Conservation (phyloP, 106 monocot genomes). For the Dendrobium nobile region DNA sequence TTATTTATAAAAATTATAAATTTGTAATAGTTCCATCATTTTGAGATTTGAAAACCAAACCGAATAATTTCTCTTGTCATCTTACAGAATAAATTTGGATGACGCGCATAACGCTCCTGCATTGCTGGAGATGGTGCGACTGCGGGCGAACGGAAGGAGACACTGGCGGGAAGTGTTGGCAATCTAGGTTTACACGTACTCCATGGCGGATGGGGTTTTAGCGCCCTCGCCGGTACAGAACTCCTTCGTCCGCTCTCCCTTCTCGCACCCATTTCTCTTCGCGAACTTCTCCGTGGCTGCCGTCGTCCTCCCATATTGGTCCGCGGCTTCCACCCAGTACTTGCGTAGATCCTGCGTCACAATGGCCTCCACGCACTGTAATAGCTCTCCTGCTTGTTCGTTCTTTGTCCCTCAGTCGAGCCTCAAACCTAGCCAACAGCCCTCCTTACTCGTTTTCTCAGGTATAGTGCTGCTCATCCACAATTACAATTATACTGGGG, state of each 20-base stretch:
- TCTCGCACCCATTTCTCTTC: not conserved
- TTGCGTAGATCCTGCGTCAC: not conserved
- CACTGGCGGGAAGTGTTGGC: not conserved
- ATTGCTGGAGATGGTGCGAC: not conserved
- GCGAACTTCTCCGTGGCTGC: not conserved
- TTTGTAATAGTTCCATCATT: too few species aligned
- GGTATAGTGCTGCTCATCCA: not conserved
- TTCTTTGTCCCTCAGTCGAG: not conserved
- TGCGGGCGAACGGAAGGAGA: not conserved
- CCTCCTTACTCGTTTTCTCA: conserved; percentile 9
- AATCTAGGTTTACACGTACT: not conserved
- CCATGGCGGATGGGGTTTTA: conserved; percentile 1
- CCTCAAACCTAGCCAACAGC: not conserved
- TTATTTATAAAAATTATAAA: too few species aligned
- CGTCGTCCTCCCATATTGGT: not conserved
- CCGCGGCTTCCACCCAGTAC: not conserved
- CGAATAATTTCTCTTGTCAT: too few species aligned
- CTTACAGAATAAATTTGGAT: too few species aligned
- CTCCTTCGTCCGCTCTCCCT: not conserved
- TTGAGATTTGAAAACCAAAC: too few species aligned
- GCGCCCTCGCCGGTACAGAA: not conserved
- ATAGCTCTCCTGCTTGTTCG: not conserved
- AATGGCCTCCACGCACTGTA: conserved; percentile 5
- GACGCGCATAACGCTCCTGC: too few species aligned
- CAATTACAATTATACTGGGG: not conserved